phyloP scores from a whole-genome alignment of 768 basidiomycete species.

The Mycena pura region DNA sequence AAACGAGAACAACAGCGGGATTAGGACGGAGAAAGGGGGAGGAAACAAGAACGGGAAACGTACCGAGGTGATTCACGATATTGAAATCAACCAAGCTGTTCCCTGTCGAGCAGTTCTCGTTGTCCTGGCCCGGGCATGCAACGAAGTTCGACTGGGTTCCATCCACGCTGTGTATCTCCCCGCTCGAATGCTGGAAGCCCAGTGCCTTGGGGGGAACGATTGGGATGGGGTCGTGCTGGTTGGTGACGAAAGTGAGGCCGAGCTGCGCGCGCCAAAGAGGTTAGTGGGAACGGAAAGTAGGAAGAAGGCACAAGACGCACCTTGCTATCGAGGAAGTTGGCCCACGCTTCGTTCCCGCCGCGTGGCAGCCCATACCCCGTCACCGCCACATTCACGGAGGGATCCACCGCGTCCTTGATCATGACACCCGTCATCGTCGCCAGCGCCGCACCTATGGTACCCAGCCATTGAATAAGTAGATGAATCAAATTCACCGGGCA shows the following conservation, averaged over 20 bases:
- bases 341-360: constrained; percentile 52
- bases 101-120: constrained; percentile 25
- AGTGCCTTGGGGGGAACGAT: constrained; percentile 43
- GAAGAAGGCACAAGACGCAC: constrained; percentile 2
- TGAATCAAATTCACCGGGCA: neutral
- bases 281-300: neutral
- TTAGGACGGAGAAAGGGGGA: neutral
- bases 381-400: constrained; percentile 40
- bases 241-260: constrained; percentile 40
- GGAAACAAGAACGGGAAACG: constrained; percentile 12
- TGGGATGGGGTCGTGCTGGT: constrained; percentile 53
- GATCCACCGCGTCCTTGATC: constrained; percentile 44
- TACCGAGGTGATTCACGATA: constrained; percentile 31
- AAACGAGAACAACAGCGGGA: constrained; percentile 1
- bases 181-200: constrained; percentile 42
- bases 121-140: constrained; percentile 48
- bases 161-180: constrained; percentile 48
- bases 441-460: constrained; percentile 47
- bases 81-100: neutral
- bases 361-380: constrained; percentile 52
- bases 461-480: neutral
- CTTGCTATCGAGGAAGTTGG: constrained; percentile 48
- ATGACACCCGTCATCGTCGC: constrained; percentile 52
- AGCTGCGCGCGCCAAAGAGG: constrained; percentile 25
- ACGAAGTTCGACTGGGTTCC: constrained; percentile 35